Base-by-base conservation (phyloP, 1,139 yeast species). In the Zygotorulaspora mrakii region DNA sequence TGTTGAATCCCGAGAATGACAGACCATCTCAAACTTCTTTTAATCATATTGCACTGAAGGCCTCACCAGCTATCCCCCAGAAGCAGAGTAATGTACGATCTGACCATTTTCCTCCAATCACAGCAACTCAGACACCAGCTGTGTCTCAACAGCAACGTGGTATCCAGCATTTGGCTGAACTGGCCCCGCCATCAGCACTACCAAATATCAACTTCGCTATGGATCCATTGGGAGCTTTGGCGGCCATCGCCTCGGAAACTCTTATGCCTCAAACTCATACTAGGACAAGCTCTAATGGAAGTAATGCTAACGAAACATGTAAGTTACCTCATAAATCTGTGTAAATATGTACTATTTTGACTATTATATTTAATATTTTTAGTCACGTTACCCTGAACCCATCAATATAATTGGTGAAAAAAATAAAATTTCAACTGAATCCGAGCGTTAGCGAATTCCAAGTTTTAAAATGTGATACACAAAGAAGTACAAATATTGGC, bases 181-280 rank as follows among this genome's bases (percentile, higher is more conserved):
- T 9, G 10, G n/a, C 32, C 16, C 29, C 36, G 10, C 41, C 40
- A 30, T 36, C 43, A 16, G 43, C 33, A 8, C 34, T 29, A 6
- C 30, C 38, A 11, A 42, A 36, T 26, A 43, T 59, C 37, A 58
- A 59, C 34, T 61, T 61, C 36, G 55, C 62, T 4, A 54, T 52
- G 39, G 65, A 62, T 38, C 66, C 66, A 6, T 37, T 62, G 33
- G 65, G 65, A 13, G 65, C 65, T 1, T 45, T 62, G 13, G 66
- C 66, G 2, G 66, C 66, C 2, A 55, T 62, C 5, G 66, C 66
- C 5, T 61, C 66, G 2, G 57, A 51, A 17, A 42, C 47, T 12
- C 35, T 39, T 23, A 20, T 35, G 13, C 39, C 42, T 3, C 31
- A 18, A 9, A 17, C 9, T 9, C 18, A 28, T 12, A 9, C 31